Evolutionary conservation across 306 rosid genomes (phyloP), one percentile per base, ranked within the genome.

Genomic region (Hippophae tibetana): DNA sequence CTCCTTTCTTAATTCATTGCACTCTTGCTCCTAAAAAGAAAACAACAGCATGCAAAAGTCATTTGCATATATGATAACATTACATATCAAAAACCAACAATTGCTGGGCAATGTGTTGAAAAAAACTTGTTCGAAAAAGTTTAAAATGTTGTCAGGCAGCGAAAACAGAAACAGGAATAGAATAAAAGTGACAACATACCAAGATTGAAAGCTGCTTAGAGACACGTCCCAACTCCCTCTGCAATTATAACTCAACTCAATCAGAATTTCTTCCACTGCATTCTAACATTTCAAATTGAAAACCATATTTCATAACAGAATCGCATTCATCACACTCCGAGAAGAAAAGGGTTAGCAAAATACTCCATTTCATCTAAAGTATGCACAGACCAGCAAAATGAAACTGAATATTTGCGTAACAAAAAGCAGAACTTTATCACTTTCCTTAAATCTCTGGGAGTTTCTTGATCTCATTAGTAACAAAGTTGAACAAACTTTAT

Each of bases 191-290:
- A 56, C 54, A 65, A 51, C 89, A 67, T 81, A 90, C 96, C 84
- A 72, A 60, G 66, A 79, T 54, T 23, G 56, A 63, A 53, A 84
- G 79, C 62, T 84, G 78, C 79, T 84, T 70, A 10, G 79, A 76
- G 9, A 80, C 81, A 42, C 56, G 60, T 42, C 75, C 89, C 61
- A 85, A 87, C 89, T 87, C 94, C 81, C 64, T 79, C 90, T 90
- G 90, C 62, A 67, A 61, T 59, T 64, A 52, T 56, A 76, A 53
- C 51, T 62, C 69, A 82, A 58, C 65, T 73, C 65, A 47, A 26
- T 61, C 47, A 61, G 50, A 44, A 52, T 13, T 42, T 51, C 7
- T 11, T 0, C 11, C 31, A 41, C 12, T 18, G 14, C 10, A 47
- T 14, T 26, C 12, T 53, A 5, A 5, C 26, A 25, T 27, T 10